Evolutionary conservation across 257 asterid species (phyloP).

Genomic region (Echium plantagineum): DNA sequence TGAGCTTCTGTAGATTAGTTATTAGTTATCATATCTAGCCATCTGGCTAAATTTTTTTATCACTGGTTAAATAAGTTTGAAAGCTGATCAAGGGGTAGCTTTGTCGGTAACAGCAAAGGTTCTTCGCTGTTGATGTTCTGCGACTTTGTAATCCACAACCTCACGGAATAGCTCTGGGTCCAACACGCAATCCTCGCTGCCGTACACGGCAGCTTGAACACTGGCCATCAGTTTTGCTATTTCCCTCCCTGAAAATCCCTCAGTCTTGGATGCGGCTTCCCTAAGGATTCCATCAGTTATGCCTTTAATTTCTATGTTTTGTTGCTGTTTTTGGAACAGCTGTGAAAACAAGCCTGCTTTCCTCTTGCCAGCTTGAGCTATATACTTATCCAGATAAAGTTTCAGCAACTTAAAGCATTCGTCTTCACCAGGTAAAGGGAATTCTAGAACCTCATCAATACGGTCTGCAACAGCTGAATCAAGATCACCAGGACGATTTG

Average conservation of each 20-base stretch:
- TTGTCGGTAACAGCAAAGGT: slow-evolving; percentile 31
- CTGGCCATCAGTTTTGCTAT: slow-evolving; percentile 90
- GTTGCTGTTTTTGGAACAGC: slow-evolving; percentile 47
- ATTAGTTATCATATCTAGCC: not conserved
- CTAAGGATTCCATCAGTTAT: slow-evolving; percentile 56
- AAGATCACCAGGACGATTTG: slow-evolving; percentile 93
- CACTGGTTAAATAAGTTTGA: not conserved
- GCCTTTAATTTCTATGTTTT: slow-evolving; percentile 63
- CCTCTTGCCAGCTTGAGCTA: slow-evolving; percentile 65
- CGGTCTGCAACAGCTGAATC: slow-evolving; percentile 95
- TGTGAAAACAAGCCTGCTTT: slow-evolving; percentile 46
- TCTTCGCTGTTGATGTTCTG: slow-evolving; percentile 90
- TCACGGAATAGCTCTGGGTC: slow-evolving; percentile 63
- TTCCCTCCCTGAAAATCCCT: slow-evolving; percentile 92
- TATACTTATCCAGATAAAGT: slow-evolving; percentile 73
- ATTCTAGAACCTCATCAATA: slow-evolving; percentile 87
- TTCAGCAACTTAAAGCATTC: slow-evolving; percentile 76
- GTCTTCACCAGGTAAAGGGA: slow-evolving; percentile 81
- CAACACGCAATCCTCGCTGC: slow-evolving; percentile 65
- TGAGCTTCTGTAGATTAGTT: not conserved
- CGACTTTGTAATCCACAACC: slow-evolving; percentile 82
- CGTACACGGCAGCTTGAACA: slow-evolving; percentile 93
- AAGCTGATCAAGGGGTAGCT: slow-evolving; percentile 11
- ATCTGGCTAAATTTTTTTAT: not conserved
- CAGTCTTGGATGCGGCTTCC: slow-evolving; percentile 73